These are phyloP conservation scores for Teratosphaeria zuluensis DNA, from an alignment of 2,329 filamentous ascomycete species.

Conservation along the genomic window DNA sequence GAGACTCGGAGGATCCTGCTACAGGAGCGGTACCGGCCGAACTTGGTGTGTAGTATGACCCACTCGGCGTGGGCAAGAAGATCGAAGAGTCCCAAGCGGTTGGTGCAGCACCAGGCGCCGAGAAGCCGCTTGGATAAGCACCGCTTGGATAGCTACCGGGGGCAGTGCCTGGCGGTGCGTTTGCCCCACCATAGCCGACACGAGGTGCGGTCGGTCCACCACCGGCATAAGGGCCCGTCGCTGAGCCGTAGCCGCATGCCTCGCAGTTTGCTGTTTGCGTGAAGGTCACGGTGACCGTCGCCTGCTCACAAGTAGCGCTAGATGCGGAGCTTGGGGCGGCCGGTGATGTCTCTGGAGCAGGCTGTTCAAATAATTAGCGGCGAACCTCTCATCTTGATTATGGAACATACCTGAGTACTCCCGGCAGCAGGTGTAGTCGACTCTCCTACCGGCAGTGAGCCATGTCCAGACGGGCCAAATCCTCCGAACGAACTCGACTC, in stretches of 20 bases:
- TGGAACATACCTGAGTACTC: neutral
- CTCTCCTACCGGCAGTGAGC: neutral
- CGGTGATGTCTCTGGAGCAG: neutral
- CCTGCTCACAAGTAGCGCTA: neutral
- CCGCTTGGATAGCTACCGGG: neutral
- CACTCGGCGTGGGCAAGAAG: neutral
- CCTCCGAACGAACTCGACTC: neutral
- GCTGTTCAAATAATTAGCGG: neutral
- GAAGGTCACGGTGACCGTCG: neutral
- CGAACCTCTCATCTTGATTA: neutral
- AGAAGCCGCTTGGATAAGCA: neutral
- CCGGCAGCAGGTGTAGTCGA: neutral
- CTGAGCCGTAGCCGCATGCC: neutral
- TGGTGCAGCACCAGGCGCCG: neutral
- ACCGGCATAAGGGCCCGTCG: neutral
- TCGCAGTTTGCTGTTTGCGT: neutral
- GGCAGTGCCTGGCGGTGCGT: neutral
- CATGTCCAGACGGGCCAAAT: neutral
- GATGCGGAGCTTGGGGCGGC: neutral
- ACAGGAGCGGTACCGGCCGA: neutral
- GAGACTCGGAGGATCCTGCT: neutral
- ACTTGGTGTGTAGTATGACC: neutral
- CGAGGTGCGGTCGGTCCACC: no score
- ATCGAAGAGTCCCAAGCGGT: neutral
- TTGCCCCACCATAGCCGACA: neutral